phyloP scores from a whole-genome alignment of 2,329 filamentous ascomycete species.

The Scedosporium apiospermum region DNA sequence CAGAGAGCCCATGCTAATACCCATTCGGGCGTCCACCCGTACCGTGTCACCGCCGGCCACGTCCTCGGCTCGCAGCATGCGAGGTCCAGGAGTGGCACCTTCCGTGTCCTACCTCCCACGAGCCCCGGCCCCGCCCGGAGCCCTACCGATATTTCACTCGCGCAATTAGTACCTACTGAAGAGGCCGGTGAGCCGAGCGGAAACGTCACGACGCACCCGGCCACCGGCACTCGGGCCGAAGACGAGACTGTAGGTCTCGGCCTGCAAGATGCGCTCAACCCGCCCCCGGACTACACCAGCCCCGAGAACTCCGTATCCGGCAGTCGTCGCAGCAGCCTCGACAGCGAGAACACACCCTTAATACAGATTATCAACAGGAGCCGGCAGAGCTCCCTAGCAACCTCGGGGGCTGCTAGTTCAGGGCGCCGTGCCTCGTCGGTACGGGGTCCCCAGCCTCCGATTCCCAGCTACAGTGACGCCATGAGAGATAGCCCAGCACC shows the following conservation, averaged over 20 bases:
- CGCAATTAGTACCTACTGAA: conserved; percentile 66
- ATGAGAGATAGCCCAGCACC: conserved; percentile 28
- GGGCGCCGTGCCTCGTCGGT: conserved; percentile 1
- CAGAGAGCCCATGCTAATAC: conserved; percentile 35
- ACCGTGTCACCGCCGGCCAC: conserved; percentile 23
- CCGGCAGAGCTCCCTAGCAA: conserved; percentile 38
- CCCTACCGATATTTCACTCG: conserved; percentile 91
- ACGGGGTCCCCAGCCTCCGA: conserved; percentile 46
- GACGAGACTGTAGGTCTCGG: conserved; percentile 33
- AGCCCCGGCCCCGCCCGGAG: conserved; percentile 85
- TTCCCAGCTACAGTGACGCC: conserved; percentile 76
- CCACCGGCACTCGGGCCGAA: neutral
- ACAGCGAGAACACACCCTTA: conserved; percentile 44
- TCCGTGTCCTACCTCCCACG: conserved; percentile 64
- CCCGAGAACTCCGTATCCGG: conserved; percentile 47
- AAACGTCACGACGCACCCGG: neutral
- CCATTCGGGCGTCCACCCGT: conserved; percentile 12
- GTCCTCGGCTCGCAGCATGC: conserved; percentile 55
- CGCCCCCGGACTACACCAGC: conserved; percentile 64
- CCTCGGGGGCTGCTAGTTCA: conserved; percentile 13
- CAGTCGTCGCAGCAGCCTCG: conserved; percentile 47
- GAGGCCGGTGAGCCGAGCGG: conserved; percentile 63
- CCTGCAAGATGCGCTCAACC: conserved; percentile 47
- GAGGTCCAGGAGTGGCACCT: conserved; percentile 68
- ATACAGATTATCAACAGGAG: conserved; percentile 41